Evolutionary conservation across 495 filamentous ascomycete species (phyloP).

Genomic region (Aspergillus wentii): DNA sequence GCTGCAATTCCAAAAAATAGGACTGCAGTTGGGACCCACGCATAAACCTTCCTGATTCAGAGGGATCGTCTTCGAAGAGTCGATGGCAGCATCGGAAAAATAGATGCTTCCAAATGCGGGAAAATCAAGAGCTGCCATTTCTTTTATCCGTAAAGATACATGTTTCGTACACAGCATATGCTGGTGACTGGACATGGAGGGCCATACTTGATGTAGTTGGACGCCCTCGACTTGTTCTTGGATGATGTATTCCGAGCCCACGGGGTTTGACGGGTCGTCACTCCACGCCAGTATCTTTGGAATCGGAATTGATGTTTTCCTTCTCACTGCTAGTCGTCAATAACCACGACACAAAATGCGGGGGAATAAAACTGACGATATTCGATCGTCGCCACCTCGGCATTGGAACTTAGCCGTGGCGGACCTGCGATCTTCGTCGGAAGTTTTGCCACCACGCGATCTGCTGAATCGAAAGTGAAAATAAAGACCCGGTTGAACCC

Average conservation of each 20-base stretch:
- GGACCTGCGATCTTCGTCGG: conserved; percentile 35
- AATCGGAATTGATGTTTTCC: conserved; percentile 30
- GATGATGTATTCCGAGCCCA: conserved; percentile 44
- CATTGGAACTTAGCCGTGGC: conserved; percentile 30
- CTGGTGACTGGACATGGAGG: conserved; percentile 29
- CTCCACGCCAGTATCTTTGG: conserved; percentile 39
- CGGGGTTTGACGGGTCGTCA: conserved; percentile 28
- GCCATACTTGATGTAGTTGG: conserved; percentile 33
- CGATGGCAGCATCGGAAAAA: conserved; percentile 20
- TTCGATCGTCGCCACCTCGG: conserved; percentile 43
- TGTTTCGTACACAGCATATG: conserved; percentile 31
- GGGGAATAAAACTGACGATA: conserved; percentile 19
- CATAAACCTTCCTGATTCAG: conserved; percentile 28
- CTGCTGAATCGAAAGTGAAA: conserved; percentile 28
- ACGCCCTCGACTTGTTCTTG: conserved; percentile 34
- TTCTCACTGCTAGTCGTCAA: conserved; percentile 22
- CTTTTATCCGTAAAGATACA: conserved; percentile 23
- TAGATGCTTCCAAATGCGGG: conserved; percentile 41
- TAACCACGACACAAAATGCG: conserved; percentile 3
- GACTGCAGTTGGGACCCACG: conserved; percentile 36
- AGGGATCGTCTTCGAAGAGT: conserved; percentile 16
- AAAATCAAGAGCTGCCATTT: conserved; percentile 34
- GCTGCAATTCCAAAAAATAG: conserved; percentile 34
- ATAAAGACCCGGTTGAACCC: conserved; percentile 39
- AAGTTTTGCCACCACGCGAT: conserved; percentile 32